These are phyloP conservation scores for Colletotrichum horii DNA, from an alignment of 2,329 filamentous ascomycete genomes.

Conservation along the genomic window DNA sequence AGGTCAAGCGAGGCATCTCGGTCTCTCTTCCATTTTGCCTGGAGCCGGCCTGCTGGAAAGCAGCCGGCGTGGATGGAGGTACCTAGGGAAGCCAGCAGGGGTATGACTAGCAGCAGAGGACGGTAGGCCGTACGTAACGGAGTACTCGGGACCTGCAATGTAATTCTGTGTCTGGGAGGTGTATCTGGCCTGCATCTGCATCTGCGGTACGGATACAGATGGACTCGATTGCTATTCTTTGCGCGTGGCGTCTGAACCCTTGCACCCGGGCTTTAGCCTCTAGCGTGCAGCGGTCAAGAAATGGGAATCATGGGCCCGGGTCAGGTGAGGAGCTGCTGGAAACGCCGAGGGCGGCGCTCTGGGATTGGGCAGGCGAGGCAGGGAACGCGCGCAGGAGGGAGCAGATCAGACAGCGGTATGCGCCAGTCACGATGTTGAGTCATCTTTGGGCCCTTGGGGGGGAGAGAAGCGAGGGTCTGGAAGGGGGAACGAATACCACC, in stretches of 20 bases:
- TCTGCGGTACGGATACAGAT: neutral
- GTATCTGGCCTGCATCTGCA: neutral
- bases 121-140: neutral
- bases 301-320: conserved; percentile 27
- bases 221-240: conserved; percentile 21
- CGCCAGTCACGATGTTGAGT: conserved; percentile 27
- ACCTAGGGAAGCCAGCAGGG: conserved; percentile 26
- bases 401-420: conserved; percentile 22
- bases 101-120: conserved; percentile 7
- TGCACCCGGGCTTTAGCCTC: neutral
- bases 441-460: neutral
- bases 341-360: conserved; percentile 24
- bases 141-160: neutral
- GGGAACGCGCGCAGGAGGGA: conserved; percentile 25
- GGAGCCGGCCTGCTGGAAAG: conserved; percentile 10
- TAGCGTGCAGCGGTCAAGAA: conserved; percentile 30
- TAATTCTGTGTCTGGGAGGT: neutral
- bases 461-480: neutral
- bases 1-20: neutral
- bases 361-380: conserved; percentile 25
- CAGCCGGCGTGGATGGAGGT: conserved; percentile 32
- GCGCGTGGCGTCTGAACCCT: conserved; percentile 19
- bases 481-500: neutral
- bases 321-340: conserved; percentile 28
- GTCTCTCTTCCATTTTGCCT: neutral